Evolutionary conservation across 2,329 filamentous ascomycete genomes (phyloP).

Genomic region (Aureobasidium sp.): DNA sequence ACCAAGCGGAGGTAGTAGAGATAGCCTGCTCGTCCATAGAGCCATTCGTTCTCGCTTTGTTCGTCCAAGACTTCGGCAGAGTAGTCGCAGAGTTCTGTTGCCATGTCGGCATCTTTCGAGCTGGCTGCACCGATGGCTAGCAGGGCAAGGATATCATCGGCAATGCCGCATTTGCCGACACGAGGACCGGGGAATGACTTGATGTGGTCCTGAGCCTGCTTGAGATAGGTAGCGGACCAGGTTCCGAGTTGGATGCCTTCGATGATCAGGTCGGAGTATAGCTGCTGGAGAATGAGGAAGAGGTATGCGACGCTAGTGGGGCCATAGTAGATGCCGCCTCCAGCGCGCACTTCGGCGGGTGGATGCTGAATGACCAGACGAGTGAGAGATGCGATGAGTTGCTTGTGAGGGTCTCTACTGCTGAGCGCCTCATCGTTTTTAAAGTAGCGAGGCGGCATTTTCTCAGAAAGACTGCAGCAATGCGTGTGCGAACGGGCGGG

Average conservation of each 20-base stretch:
- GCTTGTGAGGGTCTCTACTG: constrained; percentile 41
- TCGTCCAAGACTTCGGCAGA: constrained; percentile 40
- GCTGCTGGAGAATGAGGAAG: constrained; percentile 43
- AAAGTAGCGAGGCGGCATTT: constrained; percentile 34
- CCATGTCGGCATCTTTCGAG: constrained; percentile 44
- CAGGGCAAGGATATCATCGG: constrained; percentile 45
- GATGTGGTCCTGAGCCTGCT: constrained; percentile 44
- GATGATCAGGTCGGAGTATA: constrained; percentile 43
- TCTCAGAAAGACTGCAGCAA: background rate
- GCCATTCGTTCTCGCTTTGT: constrained; percentile 53
- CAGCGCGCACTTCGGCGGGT: constrained; percentile 39
- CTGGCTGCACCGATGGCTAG: constrained; percentile 45
- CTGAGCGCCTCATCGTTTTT: constrained; percentile 34
- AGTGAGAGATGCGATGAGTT: constrained; percentile 44
- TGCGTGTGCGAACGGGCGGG: constrained; percentile 10
- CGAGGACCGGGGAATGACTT: constrained; percentile 42
- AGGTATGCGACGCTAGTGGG: constrained; percentile 44
- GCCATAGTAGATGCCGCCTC: constrained; percentile 45
- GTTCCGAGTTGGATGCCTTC: constrained; percentile 41
- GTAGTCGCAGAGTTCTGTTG: constrained; percentile 45
- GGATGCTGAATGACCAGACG: constrained; percentile 43
- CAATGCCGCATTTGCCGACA: constrained; percentile 42
- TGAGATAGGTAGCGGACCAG: constrained; percentile 46
- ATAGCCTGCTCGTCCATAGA: constrained; percentile 61
- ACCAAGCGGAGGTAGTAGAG: constrained; percentile 62